Conservation (phyloP, 2,329 filamentous ascomycete genomes). For the Penicillium verrucosum region DNA sequence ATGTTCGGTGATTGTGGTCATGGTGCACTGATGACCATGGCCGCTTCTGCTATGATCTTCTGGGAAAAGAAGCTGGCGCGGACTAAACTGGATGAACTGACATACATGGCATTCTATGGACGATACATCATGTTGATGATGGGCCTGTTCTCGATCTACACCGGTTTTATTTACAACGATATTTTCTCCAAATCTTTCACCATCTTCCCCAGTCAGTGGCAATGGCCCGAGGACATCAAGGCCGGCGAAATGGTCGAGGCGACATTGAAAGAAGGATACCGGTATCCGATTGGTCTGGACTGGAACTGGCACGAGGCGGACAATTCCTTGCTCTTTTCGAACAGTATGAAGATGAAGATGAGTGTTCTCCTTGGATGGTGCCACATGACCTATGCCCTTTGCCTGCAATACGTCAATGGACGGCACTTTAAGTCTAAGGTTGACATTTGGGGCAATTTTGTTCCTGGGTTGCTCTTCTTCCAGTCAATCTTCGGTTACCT, state of each 20-base stretch:
- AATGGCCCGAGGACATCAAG: slow-evolving; percentile 70
- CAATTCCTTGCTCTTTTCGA: slow-evolving; percentile 91
- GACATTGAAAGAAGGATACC: slow-evolving; percentile 68
- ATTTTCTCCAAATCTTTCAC: slow-evolving; percentile 92
- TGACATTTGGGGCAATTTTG: slow-evolving; percentile 95
- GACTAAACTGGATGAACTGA: slow-evolving; percentile 94
- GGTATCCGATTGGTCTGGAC: slow-evolving; percentile 93
- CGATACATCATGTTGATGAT: slow-evolving; percentile 98
- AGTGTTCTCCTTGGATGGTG: slow-evolving; percentile 92
- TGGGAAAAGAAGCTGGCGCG: slow-evolving; percentile 79
- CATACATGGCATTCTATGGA: slow-evolving; percentile 98
- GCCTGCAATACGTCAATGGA: slow-evolving; percentile 88
- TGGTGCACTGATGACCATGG: slow-evolving; percentile 79
- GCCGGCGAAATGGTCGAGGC: slow-evolving; percentile 64
- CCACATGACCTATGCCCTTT: slow-evolving; percentile 93
- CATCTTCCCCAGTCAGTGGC: slow-evolving; percentile 85
- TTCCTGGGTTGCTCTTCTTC: slow-evolving; percentile 99
- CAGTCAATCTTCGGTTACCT: slow-evolving; percentile 98
- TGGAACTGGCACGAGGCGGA: slow-evolving; percentile 96
- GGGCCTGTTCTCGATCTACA: slow-evolving; percentile 95
- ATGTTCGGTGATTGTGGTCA: slow-evolving; percentile 99
- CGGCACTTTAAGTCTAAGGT: slow-evolving; percentile 91
- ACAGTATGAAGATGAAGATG: slow-evolving; percentile 99
- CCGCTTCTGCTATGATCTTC: slow-evolving; percentile 89
- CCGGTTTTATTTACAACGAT: slow-evolving; percentile 96